These are phyloP conservation scores for Carallia brachiata DNA, from an alignment of 345 rosid genomes.

Conservation along the genomic window DNA sequence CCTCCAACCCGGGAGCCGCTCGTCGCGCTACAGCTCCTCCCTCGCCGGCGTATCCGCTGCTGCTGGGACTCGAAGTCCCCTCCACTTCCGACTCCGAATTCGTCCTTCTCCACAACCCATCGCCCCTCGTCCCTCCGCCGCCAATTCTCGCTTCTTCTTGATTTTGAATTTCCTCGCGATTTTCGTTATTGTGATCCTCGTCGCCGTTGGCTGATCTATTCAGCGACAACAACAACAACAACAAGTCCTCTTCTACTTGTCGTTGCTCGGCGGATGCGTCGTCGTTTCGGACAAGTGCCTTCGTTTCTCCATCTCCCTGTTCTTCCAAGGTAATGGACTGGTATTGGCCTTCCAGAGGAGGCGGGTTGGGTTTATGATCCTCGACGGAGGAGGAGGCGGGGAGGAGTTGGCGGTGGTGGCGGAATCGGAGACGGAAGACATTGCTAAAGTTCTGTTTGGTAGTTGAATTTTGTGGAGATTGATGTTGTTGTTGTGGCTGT, in stretches of 20 bases:
- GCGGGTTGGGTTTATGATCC: constrained; percentile 13
- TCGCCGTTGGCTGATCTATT: constrained; percentile 13
- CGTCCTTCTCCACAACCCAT: constrained; percentile 33
- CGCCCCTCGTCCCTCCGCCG: constrained; percentile 20
- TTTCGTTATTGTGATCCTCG: not conserved
- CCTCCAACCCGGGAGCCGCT: constrained; percentile 30
- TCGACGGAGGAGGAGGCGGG: not conserved
- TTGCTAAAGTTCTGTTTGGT: not conserved
- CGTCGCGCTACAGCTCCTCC: constrained; percentile 75
- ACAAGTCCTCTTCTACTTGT: not conserved
- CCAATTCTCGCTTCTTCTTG: not conserved
- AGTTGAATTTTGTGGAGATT: constrained; percentile 1
- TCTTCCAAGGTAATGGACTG: constrained; percentile 12
- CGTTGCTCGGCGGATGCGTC: constrained; percentile 1
- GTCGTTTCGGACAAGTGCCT: not conserved
- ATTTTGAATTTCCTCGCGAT: not conserved
- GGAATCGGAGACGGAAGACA: constrained; percentile 16
- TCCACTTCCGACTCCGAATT: constrained; percentile 60
- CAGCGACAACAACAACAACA: not conserved
- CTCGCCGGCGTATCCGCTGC: constrained; percentile 93
- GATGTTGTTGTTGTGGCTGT: not conserved
- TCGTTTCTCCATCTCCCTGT: constrained; percentile 1
- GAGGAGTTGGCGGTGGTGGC: constrained; percentile 19
- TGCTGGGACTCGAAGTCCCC: constrained; percentile 68
- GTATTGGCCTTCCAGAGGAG: constrained; percentile 19